Conservation (phyloP, 345 rosid species). For the Acer campestre region DNA sequence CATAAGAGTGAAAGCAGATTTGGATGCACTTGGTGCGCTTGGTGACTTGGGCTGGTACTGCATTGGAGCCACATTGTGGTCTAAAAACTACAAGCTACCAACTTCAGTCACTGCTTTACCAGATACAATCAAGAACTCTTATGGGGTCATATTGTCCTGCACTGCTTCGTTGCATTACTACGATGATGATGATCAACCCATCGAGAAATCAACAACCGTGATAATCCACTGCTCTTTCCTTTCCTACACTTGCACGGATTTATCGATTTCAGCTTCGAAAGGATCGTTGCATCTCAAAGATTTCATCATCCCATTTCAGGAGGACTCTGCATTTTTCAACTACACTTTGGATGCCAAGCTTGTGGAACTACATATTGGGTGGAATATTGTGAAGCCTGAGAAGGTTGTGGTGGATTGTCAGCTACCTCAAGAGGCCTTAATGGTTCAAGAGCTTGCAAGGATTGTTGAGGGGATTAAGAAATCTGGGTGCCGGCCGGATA, state of each 20-base stretch:
- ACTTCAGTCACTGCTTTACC: constrained; percentile 53
- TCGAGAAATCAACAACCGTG: constrained; percentile 29
- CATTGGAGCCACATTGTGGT: constrained; percentile 66
- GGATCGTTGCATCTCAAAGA: too few relatives aligned
- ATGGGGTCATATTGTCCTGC: constrained; percentile 62
- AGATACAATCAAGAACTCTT: constrained; percentile 39
- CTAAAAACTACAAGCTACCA: constrained; percentile 57
- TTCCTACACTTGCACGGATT: constrained; percentile 50
- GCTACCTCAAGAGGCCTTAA: constrained; percentile 64
- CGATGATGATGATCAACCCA: constrained; percentile 8
- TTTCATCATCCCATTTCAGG: too few relatives aligned
- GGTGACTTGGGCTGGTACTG: constrained; percentile 77
- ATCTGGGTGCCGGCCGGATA: constrained; percentile 36
- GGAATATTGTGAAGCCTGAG: constrained; percentile 57
- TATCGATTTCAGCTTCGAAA: constrained; percentile 43
- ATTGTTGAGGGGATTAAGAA: constrained; percentile 39
- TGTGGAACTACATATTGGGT: constrained; percentile 47
- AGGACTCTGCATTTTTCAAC: too few relatives aligned
- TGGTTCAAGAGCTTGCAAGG: constrained; percentile 52
- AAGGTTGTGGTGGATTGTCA: constrained; percentile 31
- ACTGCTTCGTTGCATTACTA: constrained; percentile 57
- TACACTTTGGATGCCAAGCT: too few relatives aligned
- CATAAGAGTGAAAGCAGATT: constrained; percentile 46
- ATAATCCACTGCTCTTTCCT: constrained; percentile 67
- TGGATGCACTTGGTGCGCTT: constrained; percentile 64